Conservation (phyloP, 2,329 filamentous ascomycete genomes). For the Ceratocystis huliohia region DNA sequence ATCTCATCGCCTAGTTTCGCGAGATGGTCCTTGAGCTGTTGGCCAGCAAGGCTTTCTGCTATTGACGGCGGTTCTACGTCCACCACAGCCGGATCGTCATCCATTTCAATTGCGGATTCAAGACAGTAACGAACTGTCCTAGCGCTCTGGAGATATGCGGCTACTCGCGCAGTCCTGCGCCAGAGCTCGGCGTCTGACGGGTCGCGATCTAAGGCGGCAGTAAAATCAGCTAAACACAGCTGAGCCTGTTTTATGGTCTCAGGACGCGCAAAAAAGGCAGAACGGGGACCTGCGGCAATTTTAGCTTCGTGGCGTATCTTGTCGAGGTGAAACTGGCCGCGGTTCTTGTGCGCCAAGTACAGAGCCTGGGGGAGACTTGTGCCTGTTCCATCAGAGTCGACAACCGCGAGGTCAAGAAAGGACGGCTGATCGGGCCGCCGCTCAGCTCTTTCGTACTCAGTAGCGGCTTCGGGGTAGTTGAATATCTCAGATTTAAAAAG, state of each 20-base stretch:
- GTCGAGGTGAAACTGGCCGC: constrained; percentile 85
- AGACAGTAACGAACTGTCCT: constrained; percentile 49
- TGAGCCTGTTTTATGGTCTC: constrained; percentile 31
- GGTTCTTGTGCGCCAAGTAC: constrained; percentile 89
- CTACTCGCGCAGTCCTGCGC: constrained; percentile 47
- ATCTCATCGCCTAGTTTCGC: constrained; percentile 42
- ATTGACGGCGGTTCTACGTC: constrained; percentile 51
- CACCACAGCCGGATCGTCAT: constrained; percentile 50
- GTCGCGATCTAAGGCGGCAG: constrained; percentile 48
- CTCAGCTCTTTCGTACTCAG: constrained; percentile 67
- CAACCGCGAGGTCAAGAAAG: constrained; percentile 30
- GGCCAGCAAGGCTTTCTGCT: constrained; percentile 50
- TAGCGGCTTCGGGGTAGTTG: constrained; percentile 72
- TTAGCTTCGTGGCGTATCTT: constrained; percentile 43
- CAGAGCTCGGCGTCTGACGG: constrained; percentile 56
- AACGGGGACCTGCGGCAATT: constrained; percentile 23
- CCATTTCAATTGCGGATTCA: constrained; percentile 53
- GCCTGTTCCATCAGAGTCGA: constrained; percentile 41
- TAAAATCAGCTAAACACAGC: constrained; percentile 44
- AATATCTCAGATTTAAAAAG: constrained; percentile 92
- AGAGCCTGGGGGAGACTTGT: constrained; percentile 64
- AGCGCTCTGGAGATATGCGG: constrained; percentile 43
- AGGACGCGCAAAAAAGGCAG: constrained; percentile 30
- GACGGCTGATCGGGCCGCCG: constrained; percentile 36
- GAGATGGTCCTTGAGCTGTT: constrained; percentile 46